Conservation (phyloP, 2,329 filamentous ascomycete genomes). For the Fusarium xylarioides region DNA sequence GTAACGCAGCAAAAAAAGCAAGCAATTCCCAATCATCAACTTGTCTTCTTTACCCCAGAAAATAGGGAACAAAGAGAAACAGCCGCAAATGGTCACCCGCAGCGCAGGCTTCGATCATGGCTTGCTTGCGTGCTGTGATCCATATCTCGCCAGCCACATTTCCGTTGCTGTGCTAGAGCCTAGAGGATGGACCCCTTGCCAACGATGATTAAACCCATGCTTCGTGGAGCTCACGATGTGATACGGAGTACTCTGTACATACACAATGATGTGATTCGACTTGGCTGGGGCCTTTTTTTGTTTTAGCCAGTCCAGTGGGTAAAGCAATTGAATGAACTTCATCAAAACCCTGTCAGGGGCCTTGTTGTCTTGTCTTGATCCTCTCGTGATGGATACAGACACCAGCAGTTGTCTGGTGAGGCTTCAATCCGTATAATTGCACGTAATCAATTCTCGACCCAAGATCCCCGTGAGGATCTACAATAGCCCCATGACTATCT, state of each 20-base stretch:
- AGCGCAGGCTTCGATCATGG: constrained; percentile 21
- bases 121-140: constrained; percentile 21
- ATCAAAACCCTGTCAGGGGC: constrained; percentile 8
- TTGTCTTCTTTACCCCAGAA: constrained; percentile 36
- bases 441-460: constrained; percentile 2
- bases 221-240: constrained; percentile 14
- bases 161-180: constrained; percentile 24
- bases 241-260: not conserved
- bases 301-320: constrained; percentile 22
- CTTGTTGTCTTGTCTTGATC: not conserved
- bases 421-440: constrained; percentile 7
- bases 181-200: constrained; percentile 18
- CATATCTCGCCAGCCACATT: constrained; percentile 39
- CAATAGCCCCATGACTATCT: constrained; percentile 15
- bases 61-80: constrained; percentile 13
- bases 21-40: constrained; percentile 12
- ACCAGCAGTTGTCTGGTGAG: not conserved
- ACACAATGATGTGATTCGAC: constrained; percentile 16
- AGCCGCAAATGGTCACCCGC: constrained; percentile 15
- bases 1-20: constrained; percentile 27
- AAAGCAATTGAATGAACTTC: constrained; percentile 1
- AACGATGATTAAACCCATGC: constrained; percentile 23
- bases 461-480: constrained; percentile 16
- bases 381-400: not conserved
- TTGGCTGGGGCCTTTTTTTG: constrained; percentile 15